These are phyloP conservation scores for Penicillium pancosmium DNA, from an alignment of 495 filamentous ascomycete genomes.

Conservation along the genomic window DNA sequence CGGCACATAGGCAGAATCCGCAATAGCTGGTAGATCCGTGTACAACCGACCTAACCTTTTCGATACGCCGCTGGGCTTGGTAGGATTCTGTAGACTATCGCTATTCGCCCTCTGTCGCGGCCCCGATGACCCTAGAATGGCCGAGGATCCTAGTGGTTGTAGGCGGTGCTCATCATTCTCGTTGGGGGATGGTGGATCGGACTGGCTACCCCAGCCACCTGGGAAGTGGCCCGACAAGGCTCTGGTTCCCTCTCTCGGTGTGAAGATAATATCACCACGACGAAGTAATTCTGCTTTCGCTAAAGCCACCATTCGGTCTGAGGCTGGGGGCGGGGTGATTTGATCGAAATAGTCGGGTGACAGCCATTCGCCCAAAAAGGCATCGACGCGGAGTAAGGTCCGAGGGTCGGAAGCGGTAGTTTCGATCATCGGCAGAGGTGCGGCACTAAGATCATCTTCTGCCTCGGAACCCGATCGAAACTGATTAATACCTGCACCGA, in stretches of 20 bases:
- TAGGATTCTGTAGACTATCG: constrained; percentile 25
- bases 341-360: constrained; percentile 88
- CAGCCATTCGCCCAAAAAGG: constrained; percentile 95
- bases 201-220: constrained; percentile 59
- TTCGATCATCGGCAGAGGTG: constrained; percentile 1
- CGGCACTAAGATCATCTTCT: constrained; percentile 6
- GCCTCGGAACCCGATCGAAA: constrained; percentile 40
- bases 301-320: constrained; percentile 79
- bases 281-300: constrained; percentile 85
- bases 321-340: constrained; percentile 86
- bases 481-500: constrained; percentile 84
- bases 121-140: constrained; percentile 1
- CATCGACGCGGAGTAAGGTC: constrained; percentile 72
- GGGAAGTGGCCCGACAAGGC: constrained; percentile 55
- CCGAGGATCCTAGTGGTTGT: not conserved
- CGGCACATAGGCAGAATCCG: constrained; percentile 60
- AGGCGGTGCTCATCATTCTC: constrained; percentile 28
- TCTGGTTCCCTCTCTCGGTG: constrained; percentile 26
- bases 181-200: constrained; percentile 24
- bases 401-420: constrained; percentile 19
- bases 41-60: constrained; percentile 32
- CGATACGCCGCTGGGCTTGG: constrained; percentile 17
- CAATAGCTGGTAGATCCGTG: constrained; percentile 33
- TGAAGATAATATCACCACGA: constrained; percentile 55
- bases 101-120: constrained; percentile 40